A percentile compares a stretch with the other conserved stretches of the same genome.
phyloP scores from a whole-genome alignment of 1,284 basidiomycete genomes.

The Cryptococcus hybrid region DNA sequence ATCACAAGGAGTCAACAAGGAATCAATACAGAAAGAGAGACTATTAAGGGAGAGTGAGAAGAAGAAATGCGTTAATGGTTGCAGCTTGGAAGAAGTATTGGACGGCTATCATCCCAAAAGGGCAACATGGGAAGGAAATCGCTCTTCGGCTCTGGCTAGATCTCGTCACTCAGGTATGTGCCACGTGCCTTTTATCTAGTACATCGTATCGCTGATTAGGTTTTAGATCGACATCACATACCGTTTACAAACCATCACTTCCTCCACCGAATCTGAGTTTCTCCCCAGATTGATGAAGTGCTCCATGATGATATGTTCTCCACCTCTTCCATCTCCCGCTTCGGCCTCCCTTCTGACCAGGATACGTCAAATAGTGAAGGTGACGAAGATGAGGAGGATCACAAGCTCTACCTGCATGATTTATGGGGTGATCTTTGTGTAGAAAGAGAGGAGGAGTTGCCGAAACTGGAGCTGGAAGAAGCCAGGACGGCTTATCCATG shows the following conservation, averaged over 20 bases:
- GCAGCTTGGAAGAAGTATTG: conserved; percentile 37
- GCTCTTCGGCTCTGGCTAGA: conserved; percentile 34
- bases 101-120: conserved; percentile 21
- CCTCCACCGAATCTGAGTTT: background rate
- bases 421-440: background rate
- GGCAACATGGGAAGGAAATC: conserved; percentile 12
- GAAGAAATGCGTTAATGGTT: conserved; percentile 22
- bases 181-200: background rate
- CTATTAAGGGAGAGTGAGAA: conserved; percentile 7
- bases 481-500: background rate
- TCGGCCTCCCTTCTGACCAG: conserved; percentile 10
- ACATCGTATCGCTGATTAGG: background rate
- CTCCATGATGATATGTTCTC: conserved; percentile 20
- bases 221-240: background rate
- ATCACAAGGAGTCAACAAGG: conserved; percentile 2
- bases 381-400: background rate
- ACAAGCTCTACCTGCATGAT: too few relatives aligned
- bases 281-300: background rate
- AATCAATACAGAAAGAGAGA: conserved; percentile 3
- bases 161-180: conserved; percentile 31
- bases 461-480: background rate
- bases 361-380: background rate
- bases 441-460: background rate
- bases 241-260: background rate
- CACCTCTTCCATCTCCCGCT: conserved; percentile 16